These are phyloP conservation scores for Entomortierella chlamydospora DNA, from an alignment of 192 early-diverging fungal genomes.

Conservation along the genomic window DNA sequence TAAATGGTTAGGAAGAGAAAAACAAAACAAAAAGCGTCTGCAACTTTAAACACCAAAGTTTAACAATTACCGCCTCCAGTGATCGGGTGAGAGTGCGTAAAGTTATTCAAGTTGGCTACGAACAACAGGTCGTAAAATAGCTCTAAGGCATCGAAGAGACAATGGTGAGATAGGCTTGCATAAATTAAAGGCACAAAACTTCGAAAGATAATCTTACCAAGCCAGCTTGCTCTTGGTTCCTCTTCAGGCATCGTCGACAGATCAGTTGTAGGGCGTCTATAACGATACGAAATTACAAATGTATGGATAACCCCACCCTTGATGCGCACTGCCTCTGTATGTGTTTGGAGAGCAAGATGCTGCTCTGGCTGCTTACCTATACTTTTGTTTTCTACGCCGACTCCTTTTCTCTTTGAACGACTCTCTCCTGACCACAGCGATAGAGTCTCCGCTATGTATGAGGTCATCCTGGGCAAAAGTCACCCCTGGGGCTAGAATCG, in stretches of 20 bases:
- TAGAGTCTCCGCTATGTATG: conserved; percentile 25
- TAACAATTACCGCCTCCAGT: conserved; percentile 37
- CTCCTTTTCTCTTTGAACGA: conserved; percentile 30
- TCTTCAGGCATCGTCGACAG: conserved; percentile 28
- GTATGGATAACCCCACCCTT: too few species aligned
- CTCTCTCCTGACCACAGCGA: conserved; percentile 35
- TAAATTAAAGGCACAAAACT: too few species aligned
- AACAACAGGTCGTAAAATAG: conserved; percentile 65
- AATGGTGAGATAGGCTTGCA: too few species aligned
- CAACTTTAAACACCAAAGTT: not conserved
- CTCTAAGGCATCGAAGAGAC: conserved; percentile 41
- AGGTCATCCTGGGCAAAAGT: conserved; percentile 33
- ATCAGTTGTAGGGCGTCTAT: conserved; percentile 44
- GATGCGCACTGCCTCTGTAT: not conserved
- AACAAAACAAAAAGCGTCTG: not conserved
- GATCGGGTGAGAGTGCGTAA: conserved; percentile 61
- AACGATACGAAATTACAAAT: too few species aligned
- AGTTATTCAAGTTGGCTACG: conserved; percentile 60
- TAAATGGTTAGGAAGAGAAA: not conserved
- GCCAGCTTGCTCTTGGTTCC: conserved; percentile 45
- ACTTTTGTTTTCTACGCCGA: conserved; percentile 27
- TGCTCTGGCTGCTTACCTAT: conserved; percentile 22
- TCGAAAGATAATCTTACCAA: conserved; percentile 16
- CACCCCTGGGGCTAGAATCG: conserved; percentile 29
- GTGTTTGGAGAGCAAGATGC: not conserved